Base-by-base conservation (phyloP, 2,329 filamentous ascomycete species). In the Nannizzia gypsea region DNA sequence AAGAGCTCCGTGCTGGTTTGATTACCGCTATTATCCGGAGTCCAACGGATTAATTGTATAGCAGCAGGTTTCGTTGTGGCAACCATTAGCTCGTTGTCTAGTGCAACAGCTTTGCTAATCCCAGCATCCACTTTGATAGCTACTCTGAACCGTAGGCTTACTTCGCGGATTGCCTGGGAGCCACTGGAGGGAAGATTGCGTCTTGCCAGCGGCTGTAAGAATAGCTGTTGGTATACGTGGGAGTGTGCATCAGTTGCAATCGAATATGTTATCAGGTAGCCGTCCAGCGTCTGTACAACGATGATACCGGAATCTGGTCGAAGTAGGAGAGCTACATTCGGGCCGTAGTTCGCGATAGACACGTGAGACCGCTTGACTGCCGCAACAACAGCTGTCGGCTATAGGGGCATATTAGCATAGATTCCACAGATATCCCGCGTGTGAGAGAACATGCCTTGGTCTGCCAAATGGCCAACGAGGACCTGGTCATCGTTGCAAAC, bases 101-200 rank as follows among this genome's bases (percentile, higher is more conserved):
- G 80, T 1, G 93, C 92, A 59, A 97, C 76, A 9, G 89, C 90
- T 67, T 86, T 89, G 66, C 86, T 85, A 66, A 99, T 96, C 1
- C 93, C 93, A 2, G 93, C 93, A 73, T 99, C 93, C 17, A 99
- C 90, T 71, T 95, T 95, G 69, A 99, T 97, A 13, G 96, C 92
- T 88, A 96, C 96, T 60, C 92, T 84, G 73, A 99, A 99, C 9
- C 90, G 87, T 56, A 99, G 81, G 67, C 87, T 95, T 60, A 95
- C 84, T 73, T 99, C 93, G 58, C 84, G 83, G 57, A 96, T 85
- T 2, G 89, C 89, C 56, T 81, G 81, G 8, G 88, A 88, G 71
- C 96, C 93, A 36, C 91, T 91, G 1, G 88, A 83, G 0, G 89
- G 89, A 73, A 87, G 83, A 34, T 79, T 76, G 55, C 76, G 75